Evolutionary conservation across 1,139 yeast species (phyloP), one percentile per base, ranked within the genome.

Genomic region (Yamadazyma kanchanaburiensis): DNA sequence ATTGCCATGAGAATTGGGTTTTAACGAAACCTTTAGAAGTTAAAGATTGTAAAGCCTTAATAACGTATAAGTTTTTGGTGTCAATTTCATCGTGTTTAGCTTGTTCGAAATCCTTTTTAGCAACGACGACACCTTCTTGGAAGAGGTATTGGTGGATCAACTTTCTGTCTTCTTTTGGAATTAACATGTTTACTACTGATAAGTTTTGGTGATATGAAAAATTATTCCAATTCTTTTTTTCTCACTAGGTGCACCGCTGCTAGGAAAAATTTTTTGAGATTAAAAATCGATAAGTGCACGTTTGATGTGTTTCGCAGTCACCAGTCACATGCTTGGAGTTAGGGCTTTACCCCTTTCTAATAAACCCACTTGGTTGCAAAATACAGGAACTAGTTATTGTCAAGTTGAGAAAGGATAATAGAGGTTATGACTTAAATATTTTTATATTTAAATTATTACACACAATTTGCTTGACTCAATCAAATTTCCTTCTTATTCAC

Each of bases 1-100:
- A 87, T 84, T 89, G 96, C 99, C 99, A 91, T 61, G 98, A 91
- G 84, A 91, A 91, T 76, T 89, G 97, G 60, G 99, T 91, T 86
- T 89, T 88, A 74, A 91, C 97, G 81, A 64, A 91, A 70, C 99
- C 99, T 77, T 83, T 88, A 53, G 98, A 91, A 66, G 95, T 88
- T 72, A 91, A 85, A 48, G 97, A 89, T 80, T 91, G 99, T 72
- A 91, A 83, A 64, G 98, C 97, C 85, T 91, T 91, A 80, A 91
- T 88, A 70, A 91, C 99, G 67, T 69, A 89, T 71, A 89, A 82
- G 94, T 89, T 88, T 77, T 77, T 89, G 80, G 95, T 84, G 76
- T 84, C 95, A 64, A 91, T 86, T 65, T 87, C 97, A 60, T 89
- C 97, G 76, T 94, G 98, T 77, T 85, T 81, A 67, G 94, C 85